Base-by-base conservation (phyloP, 2,329 filamentous ascomycete species). In the Tothia fuscella region DNA sequence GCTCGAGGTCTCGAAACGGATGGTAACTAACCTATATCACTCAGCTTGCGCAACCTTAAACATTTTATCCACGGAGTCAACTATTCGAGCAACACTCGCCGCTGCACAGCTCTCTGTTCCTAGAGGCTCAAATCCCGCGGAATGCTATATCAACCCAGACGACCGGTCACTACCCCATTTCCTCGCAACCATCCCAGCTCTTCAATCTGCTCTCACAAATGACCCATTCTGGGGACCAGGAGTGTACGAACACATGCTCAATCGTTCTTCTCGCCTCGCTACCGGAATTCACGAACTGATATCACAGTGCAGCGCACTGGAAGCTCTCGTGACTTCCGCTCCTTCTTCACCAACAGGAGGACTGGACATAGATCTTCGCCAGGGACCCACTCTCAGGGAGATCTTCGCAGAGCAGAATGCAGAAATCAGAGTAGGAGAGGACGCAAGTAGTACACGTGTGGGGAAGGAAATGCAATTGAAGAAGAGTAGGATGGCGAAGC, bases 251-350 rank as follows among this genome's bases (percentile, higher is more conserved):
- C 56, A 61, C 45, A 57, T 68, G 25, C 56, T 65, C 43, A 55
- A 60, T 4, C 65, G 64, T 40, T 64, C 67, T 4, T 53, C 54
- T 3, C 57, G 57, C 21, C 63, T 67, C 21, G 59, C 57, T 6
- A 55, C 59, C 16, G 61, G 63, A 14, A 62, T 70, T 39, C 64
- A 66, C 34, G 60, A 62, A 4, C 59, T 70, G 13, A 68, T 69
- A 17, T 50, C 55, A 28, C 63, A 67, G 43, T 66, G 63, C 48
- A 48, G 53, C 1, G 54, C 58, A 22, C 56, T 69, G 17, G 65
- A 67, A 41, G 53, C 60, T 6, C 59, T 66, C 26, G 59, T 61
- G 7, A 52, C 55, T 2, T 59, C 57, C 1, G 54, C 56, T 0
- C 45, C 14, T 6, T 14, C 39, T 12, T 41, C 30, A 35, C 19